Evolutionary conservation across 2,329 filamentous ascomycete genomes (phyloP).

Genomic region (Xylaria sp.): DNA sequence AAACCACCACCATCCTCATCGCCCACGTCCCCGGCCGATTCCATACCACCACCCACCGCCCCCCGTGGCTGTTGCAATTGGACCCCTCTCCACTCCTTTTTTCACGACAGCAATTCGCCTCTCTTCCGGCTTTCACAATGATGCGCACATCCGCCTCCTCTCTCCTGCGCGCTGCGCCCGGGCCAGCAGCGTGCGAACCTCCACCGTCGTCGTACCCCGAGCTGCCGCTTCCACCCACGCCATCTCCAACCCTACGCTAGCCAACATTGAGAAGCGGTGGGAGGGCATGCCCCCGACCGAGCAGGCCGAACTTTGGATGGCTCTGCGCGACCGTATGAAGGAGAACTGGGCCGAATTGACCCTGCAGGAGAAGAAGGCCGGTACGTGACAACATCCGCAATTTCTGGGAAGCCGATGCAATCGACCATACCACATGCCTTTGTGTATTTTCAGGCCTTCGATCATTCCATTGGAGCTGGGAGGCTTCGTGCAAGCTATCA

Average conservation of each 20-base stretch:
- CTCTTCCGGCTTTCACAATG: conserved; percentile 46
- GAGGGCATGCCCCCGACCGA: conserved; percentile 97
- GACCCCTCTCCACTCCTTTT: conserved; percentile 36
- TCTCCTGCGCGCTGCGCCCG: conserved; percentile 55
- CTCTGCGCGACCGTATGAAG: conserved; percentile 98
- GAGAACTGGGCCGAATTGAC: conserved; percentile 95
- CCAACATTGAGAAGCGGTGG: conserved; percentile 99
- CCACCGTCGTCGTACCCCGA: conserved; percentile 50
- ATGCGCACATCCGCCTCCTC: conserved; percentile 60
- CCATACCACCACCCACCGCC: conserved; percentile 20
- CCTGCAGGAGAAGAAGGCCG: conserved; percentile 97
- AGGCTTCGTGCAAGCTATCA: not conserved
- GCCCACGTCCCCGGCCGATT: conserved; percentile 7
- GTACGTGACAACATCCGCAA: conserved; percentile 63
- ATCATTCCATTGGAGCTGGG: not conserved
- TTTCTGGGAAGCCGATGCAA: not conserved
- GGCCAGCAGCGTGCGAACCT: conserved; percentile 45
- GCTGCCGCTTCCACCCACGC: conserved; percentile 77
- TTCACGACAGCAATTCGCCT: conserved; percentile 4
- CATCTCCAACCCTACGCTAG: conserved; percentile 96
- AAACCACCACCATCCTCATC: conserved; percentile 27
- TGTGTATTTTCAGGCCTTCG: not conserved
- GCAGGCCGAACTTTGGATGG: conserved; percentile 99
- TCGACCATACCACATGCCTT: not conserved
- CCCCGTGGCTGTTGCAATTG: conserved; percentile 35